Conservation (phyloP, 1,284 basidiomycete genomes). For the Puccinia polysora region DNA sequence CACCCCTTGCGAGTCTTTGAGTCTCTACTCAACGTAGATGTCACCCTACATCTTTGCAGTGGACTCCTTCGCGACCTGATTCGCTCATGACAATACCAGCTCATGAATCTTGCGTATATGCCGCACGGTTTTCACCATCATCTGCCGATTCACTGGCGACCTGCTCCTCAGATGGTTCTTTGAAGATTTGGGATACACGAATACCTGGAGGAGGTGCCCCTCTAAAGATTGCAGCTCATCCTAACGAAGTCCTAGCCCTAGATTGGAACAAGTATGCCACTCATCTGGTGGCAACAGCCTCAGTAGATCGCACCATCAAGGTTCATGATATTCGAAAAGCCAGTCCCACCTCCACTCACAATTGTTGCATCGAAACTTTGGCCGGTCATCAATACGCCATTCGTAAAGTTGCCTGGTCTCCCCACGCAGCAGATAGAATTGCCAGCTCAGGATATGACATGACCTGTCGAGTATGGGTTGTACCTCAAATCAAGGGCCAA, state of each 20-base stretch:
- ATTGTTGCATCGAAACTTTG: slow-evolving; percentile 49
- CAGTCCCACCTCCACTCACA: slow-evolving; percentile 41
- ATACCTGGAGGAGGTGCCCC: slow-evolving; percentile 43
- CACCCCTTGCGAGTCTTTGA: neutral
- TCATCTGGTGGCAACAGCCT: slow-evolving; percentile 69
- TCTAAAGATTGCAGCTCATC: slow-evolving; percentile 47
- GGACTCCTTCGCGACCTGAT: slow-evolving; percentile 73
- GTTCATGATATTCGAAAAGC: slow-evolving; percentile 81
- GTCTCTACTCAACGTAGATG: neutral
- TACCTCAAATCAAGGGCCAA: slow-evolving; percentile 52
- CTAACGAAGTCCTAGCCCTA: slow-evolving; percentile 60
- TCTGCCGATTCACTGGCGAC: slow-evolving; percentile 73
- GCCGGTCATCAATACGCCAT: slow-evolving; percentile 57
- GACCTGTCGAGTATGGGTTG: slow-evolving; percentile 76
- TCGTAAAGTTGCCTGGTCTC: slow-evolving; percentile 55
- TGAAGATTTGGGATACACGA: slow-evolving; percentile 43
- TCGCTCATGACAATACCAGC: slow-evolving; percentile 76
- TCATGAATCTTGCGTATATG: slow-evolving; percentile 78
- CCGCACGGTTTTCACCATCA: slow-evolving; percentile 84
- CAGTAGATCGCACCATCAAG: slow-evolving; percentile 72
- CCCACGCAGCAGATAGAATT: slow-evolving; percentile 8
- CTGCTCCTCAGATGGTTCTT: slow-evolving; percentile 73
- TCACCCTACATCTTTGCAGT: slow-evolving; percentile 57
- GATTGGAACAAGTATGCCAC: slow-evolving; percentile 92
- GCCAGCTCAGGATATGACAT: slow-evolving; percentile 90